These are phyloP conservation scores for slime mould (Dictyostelium discoideum) DNA, from an alignment of 78 protist species.

Conservation along the genomic window dicty_2.7 NC_007088.5:883001-883500, in stretches of 20 bases:
- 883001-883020: conserved; percentile 65
- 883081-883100: conserved; percentile 62
- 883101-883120: conserved; percentile 72
- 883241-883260: neutral
- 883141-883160: conserved; percentile 38
- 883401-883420: no score
- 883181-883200: conserved; percentile 62
- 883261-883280: neutral
- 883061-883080: conserved; percentile 62
- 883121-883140: conserved; percentile 62
- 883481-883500: neutral
- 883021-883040: conserved; percentile 40
- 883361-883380: neutral
- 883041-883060: conserved; percentile 37
- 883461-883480: neutral
- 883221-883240: neutral
- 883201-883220: conserved; percentile 43
- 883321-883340: neutral
- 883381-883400: no score
- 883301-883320: neutral
- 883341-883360: neutral
- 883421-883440: no score
- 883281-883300: neutral
- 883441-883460: no score
- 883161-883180: conserved; percentile 65